Conservation (phyloP, 148 eudicot genomes). For the Euryodendron excelsum region DNA sequence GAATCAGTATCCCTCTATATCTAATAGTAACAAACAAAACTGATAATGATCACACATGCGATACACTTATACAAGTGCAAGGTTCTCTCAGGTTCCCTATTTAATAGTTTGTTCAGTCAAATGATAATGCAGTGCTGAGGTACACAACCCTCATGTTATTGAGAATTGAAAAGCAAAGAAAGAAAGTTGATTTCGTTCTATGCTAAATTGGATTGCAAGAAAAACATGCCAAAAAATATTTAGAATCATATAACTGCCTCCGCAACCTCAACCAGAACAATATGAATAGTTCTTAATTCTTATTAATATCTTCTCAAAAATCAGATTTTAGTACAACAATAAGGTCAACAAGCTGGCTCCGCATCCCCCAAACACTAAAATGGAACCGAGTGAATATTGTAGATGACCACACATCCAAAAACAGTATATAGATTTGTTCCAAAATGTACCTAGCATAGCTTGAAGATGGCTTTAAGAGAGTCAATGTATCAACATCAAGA, state of each 20-base stretch:
- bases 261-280: neutral
- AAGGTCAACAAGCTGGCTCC: neutral
- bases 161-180: neutral
- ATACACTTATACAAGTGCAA: neutral
- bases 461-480: slow-evolving; percentile 14
- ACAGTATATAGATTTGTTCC: neutral
- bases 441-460: slow-evolving; percentile 16
- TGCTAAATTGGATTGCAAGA: neutral
- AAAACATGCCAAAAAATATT: neutral
- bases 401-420: neutral
- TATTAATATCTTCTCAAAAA: neutral
- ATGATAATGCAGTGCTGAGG: no score
- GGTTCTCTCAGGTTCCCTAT: neutral
- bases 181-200: neutral
- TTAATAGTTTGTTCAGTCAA: neutral
- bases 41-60: neutral
- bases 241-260: neutral
- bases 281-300: neutral
- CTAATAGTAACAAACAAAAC: neutral
- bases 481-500: neutral
- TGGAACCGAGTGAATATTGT: neutral
- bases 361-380: neutral
- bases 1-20: neutral
- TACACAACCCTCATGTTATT: neutral
- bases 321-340: neutral